Percentiles rank a stretch among this genome's conserved stretches.
Conservation (phyloP, 805 yeast species). For the Candida suzukii region DNA sequence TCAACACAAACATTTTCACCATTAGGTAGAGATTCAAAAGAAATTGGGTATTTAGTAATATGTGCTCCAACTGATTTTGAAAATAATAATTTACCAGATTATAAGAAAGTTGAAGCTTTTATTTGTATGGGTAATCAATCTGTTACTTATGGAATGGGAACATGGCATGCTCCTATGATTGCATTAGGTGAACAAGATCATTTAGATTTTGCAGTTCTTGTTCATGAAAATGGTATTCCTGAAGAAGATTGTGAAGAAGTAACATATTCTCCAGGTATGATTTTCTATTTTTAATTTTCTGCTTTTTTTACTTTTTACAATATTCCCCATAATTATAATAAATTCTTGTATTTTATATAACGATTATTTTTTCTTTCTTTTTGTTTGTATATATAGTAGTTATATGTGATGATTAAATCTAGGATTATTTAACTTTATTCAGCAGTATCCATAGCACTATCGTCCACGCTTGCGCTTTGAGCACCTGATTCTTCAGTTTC, state of each 20-base stretch:
- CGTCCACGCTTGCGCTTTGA: slow-evolving; percentile 10
- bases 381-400: not conserved
- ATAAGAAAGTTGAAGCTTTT: slow-evolving; percentile 57
- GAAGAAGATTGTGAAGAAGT: slow-evolving; percentile 82
- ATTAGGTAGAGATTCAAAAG: slow-evolving; percentile 54
- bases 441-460: slow-evolving; percentile 31
- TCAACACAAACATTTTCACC: slow-evolving; percentile 90
- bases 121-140: slow-evolving; percentile 78
- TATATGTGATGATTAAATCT: not conserved
- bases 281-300: slow-evolving; percentile 20
- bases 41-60: slow-evolving; percentile 65
- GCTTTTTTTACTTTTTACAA: not conserved
- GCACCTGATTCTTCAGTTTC: slow-evolving; percentile 7
- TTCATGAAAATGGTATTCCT: slow-evolving; percentile 75
- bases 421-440: not conserved
- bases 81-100: slow-evolving; percentile 50
- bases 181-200: slow-evolving; percentile 48
- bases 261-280: slow-evolving; percentile 54
- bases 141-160: slow-evolving; percentile 76
- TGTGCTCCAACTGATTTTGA: slow-evolving; percentile 53
- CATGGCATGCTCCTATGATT: slow-evolving; percentile 98
- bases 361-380: not conserved
- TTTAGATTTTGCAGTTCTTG: slow-evolving; percentile 81
- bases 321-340: too few relatives aligned
- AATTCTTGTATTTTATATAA: too few relatives aligned